Conservation (phyloP, 2,329 filamentous ascomycete genomes). For the Dendrostoma leiphaemia region DNA sequence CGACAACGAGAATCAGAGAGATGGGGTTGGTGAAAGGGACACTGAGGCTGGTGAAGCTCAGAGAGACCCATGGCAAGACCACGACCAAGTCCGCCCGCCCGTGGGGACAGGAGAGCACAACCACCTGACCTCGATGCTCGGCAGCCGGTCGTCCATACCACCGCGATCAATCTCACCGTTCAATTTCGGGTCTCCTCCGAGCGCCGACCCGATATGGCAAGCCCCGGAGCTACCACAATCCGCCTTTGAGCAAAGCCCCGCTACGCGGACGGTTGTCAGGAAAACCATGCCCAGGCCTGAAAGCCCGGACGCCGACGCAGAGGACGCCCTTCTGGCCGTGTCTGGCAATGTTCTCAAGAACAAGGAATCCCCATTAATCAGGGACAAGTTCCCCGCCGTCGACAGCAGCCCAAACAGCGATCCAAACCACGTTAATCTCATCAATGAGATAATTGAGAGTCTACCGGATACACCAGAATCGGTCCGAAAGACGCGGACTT, state of each 20-base stretch:
- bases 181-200: slow-evolving; percentile 18
- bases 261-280: slow-evolving; percentile 11
- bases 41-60: too few relatives aligned
- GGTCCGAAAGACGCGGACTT: not conserved
- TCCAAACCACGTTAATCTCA: slow-evolving; percentile 8
- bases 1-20: not conserved
- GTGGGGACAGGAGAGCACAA: slow-evolving; percentile 8
- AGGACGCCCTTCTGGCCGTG: slow-evolving; percentile 29
- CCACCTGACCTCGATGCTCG: slow-evolving; percentile 22
- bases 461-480: slow-evolving; percentile 9
- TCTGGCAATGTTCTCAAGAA: not conserved
- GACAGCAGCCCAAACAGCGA: slow-evolving; percentile 14
- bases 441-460: slow-evolving; percentile 15
- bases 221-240: slow-evolving; percentile 32
- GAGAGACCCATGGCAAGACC: not conserved
- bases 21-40: not conserved
- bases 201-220: slow-evolving; percentile 37
- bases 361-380: slow-evolving; percentile 12
- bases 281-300: slow-evolving; percentile 17
- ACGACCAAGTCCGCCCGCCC: not conserved
- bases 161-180: slow-evolving; percentile 4
- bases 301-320: slow-evolving; percentile 26
- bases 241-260: slow-evolving; percentile 14
- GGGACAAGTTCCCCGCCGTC: slow-evolving; percentile 8
- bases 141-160: slow-evolving; percentile 16